These are phyloP conservation scores for Botrytis tulipae DNA, from an alignment of 2,329 filamentous ascomycete genomes.

Conservation along the genomic window DNA sequence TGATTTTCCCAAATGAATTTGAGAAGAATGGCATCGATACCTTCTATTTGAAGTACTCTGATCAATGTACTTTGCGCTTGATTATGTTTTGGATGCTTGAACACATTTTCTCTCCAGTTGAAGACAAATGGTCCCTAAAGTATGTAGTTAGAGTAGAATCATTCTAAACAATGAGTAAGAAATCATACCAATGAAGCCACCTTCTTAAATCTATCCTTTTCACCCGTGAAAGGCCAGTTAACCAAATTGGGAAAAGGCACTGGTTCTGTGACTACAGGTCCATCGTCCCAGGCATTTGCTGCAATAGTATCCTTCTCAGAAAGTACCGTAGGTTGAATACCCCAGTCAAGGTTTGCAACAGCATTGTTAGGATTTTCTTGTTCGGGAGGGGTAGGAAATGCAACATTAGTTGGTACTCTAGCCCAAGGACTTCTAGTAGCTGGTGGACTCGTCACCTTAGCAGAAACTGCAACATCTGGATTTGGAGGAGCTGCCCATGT, in stretches of 20 bases:
- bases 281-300: neutral
- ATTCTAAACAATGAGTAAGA: neutral
- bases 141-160: neutral
- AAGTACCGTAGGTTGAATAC: neutral
- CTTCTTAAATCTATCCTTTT: neutral
- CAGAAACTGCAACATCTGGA: neutral
- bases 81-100: constrained; percentile 2
- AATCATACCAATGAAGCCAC: constrained; percentile 8
- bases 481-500: neutral
- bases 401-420: neutral
- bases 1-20: constrained; percentile 6
- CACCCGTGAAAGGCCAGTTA: constrained; percentile 1
- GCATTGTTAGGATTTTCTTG: neutral
- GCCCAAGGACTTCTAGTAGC: neutral
- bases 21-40: neutral
- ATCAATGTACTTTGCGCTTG: constrained; percentile 14
- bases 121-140: neutral
- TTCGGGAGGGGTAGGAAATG: neutral
- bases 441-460: neutral
- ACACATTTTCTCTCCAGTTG: neutral
- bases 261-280: neutral
- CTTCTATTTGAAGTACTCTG: neutral
- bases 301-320: neutral
- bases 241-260: neutral
- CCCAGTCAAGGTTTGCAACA: neutral